Percentiles rank a stretch among this genome's conserved stretches.
These are phyloP conservation scores for Podospora anserina DNA, from an alignment of 495 filamentous ascomycete species.

Conservation along the genomic window DNA sequence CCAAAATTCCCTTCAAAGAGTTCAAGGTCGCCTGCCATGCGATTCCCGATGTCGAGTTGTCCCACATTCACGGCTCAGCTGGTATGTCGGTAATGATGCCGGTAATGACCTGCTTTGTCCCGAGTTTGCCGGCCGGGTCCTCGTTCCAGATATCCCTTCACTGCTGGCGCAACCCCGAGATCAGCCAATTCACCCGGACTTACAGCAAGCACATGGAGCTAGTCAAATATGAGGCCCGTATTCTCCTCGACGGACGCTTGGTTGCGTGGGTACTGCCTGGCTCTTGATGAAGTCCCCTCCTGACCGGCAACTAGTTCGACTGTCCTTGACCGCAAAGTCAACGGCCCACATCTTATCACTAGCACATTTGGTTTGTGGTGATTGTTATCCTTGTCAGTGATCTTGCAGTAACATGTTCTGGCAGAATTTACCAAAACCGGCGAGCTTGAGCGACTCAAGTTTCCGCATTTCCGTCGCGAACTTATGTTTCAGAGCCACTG, in stretches of 20 bases:
- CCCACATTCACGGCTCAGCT: constrained; percentile 40
- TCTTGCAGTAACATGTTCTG: constrained; percentile 6
- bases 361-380: constrained; percentile 44
- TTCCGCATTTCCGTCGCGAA: constrained; percentile 71
- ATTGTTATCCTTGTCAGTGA: neutral
- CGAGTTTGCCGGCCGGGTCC: constrained; percentile 56
- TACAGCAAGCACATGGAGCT: constrained; percentile 60
- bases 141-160: constrained; percentile 78
- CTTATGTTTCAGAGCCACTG: constrained; percentile 68
- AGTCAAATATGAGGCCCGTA: constrained; percentile 63
- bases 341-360: constrained; percentile 58
- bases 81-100: constrained; percentile 69
- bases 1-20: constrained; percentile 70
- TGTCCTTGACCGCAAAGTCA: constrained; percentile 52
- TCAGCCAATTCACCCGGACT: constrained; percentile 58
- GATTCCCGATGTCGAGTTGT: constrained; percentile 58
- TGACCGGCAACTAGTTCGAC: constrained; percentile 44
- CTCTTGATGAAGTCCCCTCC: neutral
- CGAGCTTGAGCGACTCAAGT: constrained; percentile 61
- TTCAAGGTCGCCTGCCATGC: constrained; percentile 83
- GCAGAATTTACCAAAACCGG: constrained; percentile 61
- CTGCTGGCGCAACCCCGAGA: constrained; percentile 67
- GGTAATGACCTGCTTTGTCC: constrained; percentile 72
- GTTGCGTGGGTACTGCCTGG: constrained; percentile 54
- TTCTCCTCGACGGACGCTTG: constrained; percentile 67